phyloP scores from a whole-genome alignment of 306 rosid genomes.

The Dryas alaskensis region DNA sequence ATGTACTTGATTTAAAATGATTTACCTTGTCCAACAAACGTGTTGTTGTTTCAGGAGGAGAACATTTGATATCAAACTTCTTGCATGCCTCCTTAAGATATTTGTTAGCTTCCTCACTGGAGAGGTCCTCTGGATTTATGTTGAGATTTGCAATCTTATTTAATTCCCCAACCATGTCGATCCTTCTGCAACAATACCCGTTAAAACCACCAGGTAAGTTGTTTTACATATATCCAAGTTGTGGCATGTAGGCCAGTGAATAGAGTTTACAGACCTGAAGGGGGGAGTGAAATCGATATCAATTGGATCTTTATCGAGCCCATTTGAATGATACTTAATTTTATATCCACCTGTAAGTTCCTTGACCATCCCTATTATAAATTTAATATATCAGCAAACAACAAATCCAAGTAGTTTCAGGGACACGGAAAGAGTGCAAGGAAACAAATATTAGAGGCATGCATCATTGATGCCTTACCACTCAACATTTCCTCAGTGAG shows the following conservation, averaged over 20 bases:
- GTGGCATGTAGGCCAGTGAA: not conserved
- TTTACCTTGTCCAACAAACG: conserved; percentile 85
- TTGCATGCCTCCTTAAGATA: conserved; percentile 69
- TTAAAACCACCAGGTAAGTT: conserved; percentile 20
- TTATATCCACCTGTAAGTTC: conserved; percentile 81
- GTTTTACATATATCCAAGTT: not conserved
- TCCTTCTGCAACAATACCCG: conserved; percentile 55
- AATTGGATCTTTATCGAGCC: conserved; percentile 31
- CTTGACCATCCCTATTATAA: conserved; percentile 67
- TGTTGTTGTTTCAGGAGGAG: conserved; percentile 87
- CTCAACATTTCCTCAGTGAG: conserved; percentile 83
- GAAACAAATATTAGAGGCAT: conserved; percentile 1
- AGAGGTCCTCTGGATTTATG: conserved; percentile 69
- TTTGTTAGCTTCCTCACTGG: conserved; percentile 73
- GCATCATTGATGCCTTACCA: conserved; percentile 43
- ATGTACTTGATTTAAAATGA: not conserved
- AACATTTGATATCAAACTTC: conserved; percentile 68
- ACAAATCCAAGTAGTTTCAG: conserved; percentile 7
- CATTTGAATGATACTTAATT: conserved; percentile 68
- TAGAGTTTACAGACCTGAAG: conserved; percentile 47
- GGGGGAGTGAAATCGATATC: conserved; percentile 45
- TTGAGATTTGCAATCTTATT: conserved; percentile 69
- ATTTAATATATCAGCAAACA: conserved; percentile 24
- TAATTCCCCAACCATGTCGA: conserved; percentile 87
- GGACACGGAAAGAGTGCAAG: not conserved